Base-by-base conservation (phyloP, 2,329 filamentous ascomycete genomes). In the Phialophora verrucosa region DNA sequence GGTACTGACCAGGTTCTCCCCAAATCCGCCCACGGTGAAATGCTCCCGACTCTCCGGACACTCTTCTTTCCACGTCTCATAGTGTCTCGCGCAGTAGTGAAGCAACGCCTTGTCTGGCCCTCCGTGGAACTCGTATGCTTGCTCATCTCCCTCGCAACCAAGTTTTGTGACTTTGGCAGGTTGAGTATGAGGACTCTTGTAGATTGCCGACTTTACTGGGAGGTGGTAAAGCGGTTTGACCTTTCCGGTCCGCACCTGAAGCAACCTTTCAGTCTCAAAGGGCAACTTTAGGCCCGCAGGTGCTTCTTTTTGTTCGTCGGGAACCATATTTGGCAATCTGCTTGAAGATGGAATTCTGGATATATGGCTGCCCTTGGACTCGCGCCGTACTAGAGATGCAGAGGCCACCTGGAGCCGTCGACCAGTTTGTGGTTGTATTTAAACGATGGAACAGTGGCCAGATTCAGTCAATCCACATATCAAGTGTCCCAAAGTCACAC, bases 81-180 rank as follows among this genome's bases (percentile, higher is more conserved):
- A 90, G 74, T 90, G 87, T 0, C 81, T 77, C 5, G 82, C 82
- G 75, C 85, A 88, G 71, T 90, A 88, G 83, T 78, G 74, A 38
- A 88, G 83, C 10, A 90, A 79, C 0, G 88, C 88, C 75, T 90
- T 90, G 67, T 91, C 88, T 0, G 77, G 75, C 0, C 87, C 87
- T 5, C 87, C 87, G 66, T 90, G 88, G 62, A 87, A 86, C 0
- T 82, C 84, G 27, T 81, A 83, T 63, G 88, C 86, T 64, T 90
- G 87, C 72, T 89, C 86, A 66, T 90, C 88, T 5, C 77, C 82
- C 14, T 83, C 80, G 17, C 89, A 81, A 0, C 88, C 88, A 1
- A 82, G 31, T 20, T 42, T 42, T 23, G 61, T 63, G 32, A 63
- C 61, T 42, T 57, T 57, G 51, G 59, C 61, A 27, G 38, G 31